Evolutionary conservation across 805 yeast genomes (phyloP), one percentile per base, ranked within the genome.

Genomic region (Kodamaea lidongshanica): DNA sequence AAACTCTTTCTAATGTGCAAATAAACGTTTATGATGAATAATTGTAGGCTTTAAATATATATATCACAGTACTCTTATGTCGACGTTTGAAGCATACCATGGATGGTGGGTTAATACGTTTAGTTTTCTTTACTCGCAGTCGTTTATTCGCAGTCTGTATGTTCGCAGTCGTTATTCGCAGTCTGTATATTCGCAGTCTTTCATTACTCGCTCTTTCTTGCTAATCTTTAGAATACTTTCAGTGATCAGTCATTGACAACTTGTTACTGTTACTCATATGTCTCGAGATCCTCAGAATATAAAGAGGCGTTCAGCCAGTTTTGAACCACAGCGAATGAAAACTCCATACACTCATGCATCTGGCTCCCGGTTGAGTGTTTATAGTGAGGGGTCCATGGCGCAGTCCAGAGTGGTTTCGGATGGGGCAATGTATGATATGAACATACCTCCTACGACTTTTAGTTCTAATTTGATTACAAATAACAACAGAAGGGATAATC

Each of bases 291-390:
- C n/a, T n/a, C n/a, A n/a, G n/a, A 15, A 14, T 13, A 23, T 20
- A 10, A 28, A 33, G 18, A 35, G 42, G 7, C 29, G 44, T 12
- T 44, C 52, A 6, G 49, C 40, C 21, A 44, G 48, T 35, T 48
- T 48, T 34, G 55, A 51, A 19, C 41, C 35, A 27, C 44, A 37
- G 15, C 39, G 53, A 15, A 43, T 46, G 25, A 32, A 36, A 23
- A 30, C 27, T 7, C 44, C 45, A 6, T 22, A 23, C 28, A 15
- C 23, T 19, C 21, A 18, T 14, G 8, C 12, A 28, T 36, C 20
- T 28, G 29, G 19, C 11, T 28, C 41, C n/a, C 28, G 43, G 12
- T 30, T 27, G 7, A 38, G 45, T 18, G 35, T 41, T 4, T 30
- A 32, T 33, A 30, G 32, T 18, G 35, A 31, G 25, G 18, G 27